Conservation (phyloP, 2,329 filamentous ascomycete genomes). For the Alternaria longipes region DNA sequence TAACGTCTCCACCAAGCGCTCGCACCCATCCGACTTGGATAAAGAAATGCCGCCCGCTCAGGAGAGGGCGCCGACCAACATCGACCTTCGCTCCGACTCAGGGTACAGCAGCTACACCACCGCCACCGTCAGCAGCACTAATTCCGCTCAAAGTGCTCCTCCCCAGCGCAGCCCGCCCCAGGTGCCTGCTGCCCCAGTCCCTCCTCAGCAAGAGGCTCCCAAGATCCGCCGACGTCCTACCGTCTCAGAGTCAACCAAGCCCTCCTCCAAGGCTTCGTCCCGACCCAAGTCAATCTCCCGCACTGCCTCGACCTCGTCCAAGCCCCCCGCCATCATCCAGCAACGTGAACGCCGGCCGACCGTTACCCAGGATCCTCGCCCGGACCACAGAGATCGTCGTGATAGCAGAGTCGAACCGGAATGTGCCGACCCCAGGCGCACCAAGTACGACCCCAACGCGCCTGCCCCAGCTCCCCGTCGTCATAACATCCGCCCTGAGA, state of each 20-base stretch:
- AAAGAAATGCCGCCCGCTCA: conserved; percentile 39
- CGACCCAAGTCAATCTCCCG: conserved; percentile 37
- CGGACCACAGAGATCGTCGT: conserved; percentile 20
- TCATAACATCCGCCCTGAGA: conserved; percentile 17
- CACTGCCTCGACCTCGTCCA: conserved; percentile 37
- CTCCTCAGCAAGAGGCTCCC: conserved; percentile 29
- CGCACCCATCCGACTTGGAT: conserved; percentile 50
- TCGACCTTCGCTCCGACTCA: conserved; percentile 66
- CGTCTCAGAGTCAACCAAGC: conserved; percentile 21
- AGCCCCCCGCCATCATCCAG: conserved; percentile 22
- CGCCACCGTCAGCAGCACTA: conserved; percentile 62
- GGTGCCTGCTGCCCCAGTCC: conserved; percentile 25
- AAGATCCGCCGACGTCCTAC: conserved; percentile 31
- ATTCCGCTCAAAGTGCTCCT: conserved; percentile 58
- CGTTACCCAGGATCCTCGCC: conserved; percentile 16
- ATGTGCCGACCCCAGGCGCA: conserved; percentile 50
- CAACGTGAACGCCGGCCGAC: conserved; percentile 3
- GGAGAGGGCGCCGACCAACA: conserved; percentile 41
- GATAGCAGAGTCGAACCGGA: conserved; percentile 29
- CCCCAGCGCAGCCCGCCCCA: conserved; percentile 41
- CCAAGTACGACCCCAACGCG: conserved; percentile 33
- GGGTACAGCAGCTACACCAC: conserved; percentile 69
- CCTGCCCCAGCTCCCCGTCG: conserved; percentile 19
- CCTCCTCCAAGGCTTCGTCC: conserved; percentile 28
- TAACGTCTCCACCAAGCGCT: conserved; percentile 61